These are phyloP conservation scores for Rossbeevera mucosa DNA, from an alignment of 768 basidiomycete genomes.

Conservation along the genomic window DNA sequence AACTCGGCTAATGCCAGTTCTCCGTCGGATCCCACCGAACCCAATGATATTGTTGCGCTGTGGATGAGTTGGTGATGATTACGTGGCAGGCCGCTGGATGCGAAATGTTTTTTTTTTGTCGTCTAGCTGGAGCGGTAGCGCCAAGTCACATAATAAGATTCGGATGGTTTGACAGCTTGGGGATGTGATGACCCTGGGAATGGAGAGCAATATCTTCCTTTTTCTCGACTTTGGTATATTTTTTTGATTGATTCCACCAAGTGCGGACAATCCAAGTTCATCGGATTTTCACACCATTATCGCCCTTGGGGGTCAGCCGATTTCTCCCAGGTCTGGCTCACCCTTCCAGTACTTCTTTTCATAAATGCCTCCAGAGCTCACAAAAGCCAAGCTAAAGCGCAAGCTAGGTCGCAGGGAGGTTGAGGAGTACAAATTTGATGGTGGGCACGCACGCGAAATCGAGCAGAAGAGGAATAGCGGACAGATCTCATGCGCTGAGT, in stretches of 20 bases:
- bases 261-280: slow-evolving; percentile 13
- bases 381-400: slow-evolving; percentile 48
- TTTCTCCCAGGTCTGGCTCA: slow-evolving; percentile 18
- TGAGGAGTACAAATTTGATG: slow-evolving; percentile 49
- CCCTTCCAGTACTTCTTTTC: slow-evolving; percentile 4
- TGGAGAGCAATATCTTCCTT: slow-evolving; percentile 2
- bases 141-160: background rate
- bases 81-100: slow-evolving; percentile 14
- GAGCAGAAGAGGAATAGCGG: slow-evolving; percentile 72
- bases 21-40: background rate
- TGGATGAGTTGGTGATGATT: background rate
- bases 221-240: background rate
- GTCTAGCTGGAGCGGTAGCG: background rate
- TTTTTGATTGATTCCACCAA: slow-evolving; percentile 1
- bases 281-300: slow-evolving; percentile 28
- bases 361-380: slow-evolving; percentile 53
- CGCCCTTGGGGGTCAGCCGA: slow-evolving; percentile 1
- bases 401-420: slow-evolving; percentile 45
- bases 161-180: background rate
- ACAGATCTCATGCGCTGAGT: slow-evolving; percentile 77
- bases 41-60: background rate
- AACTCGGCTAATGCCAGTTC: background rate
- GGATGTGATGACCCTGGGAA: background rate
- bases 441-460: slow-evolving; percentile 57
- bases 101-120: slow-evolving; percentile 3